Evolutionary conservation across 2,329 filamentous ascomycete species (phyloP), one percentile per base, ranked within the genome.

Genomic region (Neofusicoccum laricinum): DNA sequence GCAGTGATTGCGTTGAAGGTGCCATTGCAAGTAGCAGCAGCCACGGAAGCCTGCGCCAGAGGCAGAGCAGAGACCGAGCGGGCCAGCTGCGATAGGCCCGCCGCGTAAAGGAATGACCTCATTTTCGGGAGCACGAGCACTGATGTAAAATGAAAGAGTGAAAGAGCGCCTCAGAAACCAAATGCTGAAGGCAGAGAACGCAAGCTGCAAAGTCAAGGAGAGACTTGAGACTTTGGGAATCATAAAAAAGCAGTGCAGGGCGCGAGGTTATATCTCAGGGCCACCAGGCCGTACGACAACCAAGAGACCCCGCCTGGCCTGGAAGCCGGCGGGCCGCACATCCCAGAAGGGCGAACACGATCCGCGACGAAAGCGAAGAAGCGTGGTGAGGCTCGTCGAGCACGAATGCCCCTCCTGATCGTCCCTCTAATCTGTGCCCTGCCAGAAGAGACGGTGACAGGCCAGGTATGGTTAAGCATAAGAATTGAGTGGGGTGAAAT

Each of bases 1-100:
- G 83, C 84, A 0, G 82, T 78, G 51, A 85, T 77, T 3, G 77
- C 70, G 2, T 71, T 72, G 69, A 84, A 85, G 15, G 49, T 64
- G 17, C 49, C 61, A 8, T 57, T 64, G 50, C 49, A 57, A 12
- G 21, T 57, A 32, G 40, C 40, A 7, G 61, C 46, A 63, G 58
- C 34, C 41, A 46, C 55, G 4, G 55, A 36, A 1, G 55, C 5
- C 38, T 59, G 38, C 2, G 55, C 55, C 36, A 40, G 19, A 15
- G 58, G 45, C 58, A 61, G 32, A 3, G 58, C 58, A 6, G 45
- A 11, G 6, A 45, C 45, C 58, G 45, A 48, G 32, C 32, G 41
- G 11, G 40, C 55, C 55, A 59, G 55, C 55, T 59, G 55, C 55
- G 55, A 19, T n/a, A 59, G 41, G 12, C 55, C 41, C 12, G 55